These are phyloP conservation scores for Apiospora marii DNA, from an alignment of 2,329 filamentous ascomycete species.

Conservation along the genomic window DNA sequence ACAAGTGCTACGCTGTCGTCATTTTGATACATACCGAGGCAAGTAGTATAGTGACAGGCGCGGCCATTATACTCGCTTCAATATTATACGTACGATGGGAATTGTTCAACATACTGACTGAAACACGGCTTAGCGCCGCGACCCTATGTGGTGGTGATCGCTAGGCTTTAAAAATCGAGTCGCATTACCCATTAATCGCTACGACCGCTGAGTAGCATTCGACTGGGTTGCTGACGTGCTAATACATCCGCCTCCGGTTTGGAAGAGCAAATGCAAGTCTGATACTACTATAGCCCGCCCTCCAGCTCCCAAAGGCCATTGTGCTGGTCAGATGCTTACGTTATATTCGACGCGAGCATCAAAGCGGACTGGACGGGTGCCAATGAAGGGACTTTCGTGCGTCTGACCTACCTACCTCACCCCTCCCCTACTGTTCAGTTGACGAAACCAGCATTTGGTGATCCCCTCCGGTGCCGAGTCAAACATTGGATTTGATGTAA, in stretches of 20 bases:
- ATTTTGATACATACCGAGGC: background rate
- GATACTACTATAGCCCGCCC: conserved; percentile 4
- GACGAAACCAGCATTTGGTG: background rate
- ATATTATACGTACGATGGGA: background rate
- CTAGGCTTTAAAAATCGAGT: background rate
- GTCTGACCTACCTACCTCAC: background rate
- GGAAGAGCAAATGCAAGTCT: background rate
- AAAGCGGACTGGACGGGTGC: background rate
- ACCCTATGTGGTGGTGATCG: background rate
- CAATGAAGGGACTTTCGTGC: background rate
- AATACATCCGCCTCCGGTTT: conserved; percentile 1
- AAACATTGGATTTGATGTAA: background rate
- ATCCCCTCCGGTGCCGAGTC: conserved; percentile 1
- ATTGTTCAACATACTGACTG: background rate
- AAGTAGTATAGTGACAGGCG: too few species aligned
- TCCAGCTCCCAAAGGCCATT: background rate
- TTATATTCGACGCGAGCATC: background rate
- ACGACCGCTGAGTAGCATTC: background rate
- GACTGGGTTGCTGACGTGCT: conserved; percentile 5
- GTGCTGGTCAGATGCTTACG: conserved; percentile 11
- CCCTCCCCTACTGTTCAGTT: background rate
- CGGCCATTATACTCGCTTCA: too few species aligned
- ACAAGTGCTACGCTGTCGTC: conserved; percentile 9
- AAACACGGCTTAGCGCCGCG: conserved; percentile 1
- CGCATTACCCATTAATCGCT: conserved; percentile 10